Conservation (phyloP, 2,329 filamentous ascomycete species). For the Zasmidium angulare region DNA sequence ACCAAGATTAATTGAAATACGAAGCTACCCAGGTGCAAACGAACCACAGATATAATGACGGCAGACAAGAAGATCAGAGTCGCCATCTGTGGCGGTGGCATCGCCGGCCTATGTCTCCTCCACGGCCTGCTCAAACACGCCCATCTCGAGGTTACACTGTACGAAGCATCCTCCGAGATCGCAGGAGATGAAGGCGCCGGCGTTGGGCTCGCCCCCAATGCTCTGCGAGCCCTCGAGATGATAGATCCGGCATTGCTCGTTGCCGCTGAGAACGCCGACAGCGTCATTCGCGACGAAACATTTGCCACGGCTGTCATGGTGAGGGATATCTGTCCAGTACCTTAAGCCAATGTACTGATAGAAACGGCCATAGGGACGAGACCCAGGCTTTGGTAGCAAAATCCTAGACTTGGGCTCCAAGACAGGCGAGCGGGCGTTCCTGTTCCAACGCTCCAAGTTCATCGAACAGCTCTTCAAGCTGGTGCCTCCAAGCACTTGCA, state of each 20-base stretch:
- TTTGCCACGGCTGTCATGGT: neutral
- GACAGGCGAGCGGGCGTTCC: neutral
- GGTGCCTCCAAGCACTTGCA: neutral
- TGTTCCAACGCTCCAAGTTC: neutral
- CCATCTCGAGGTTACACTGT: slow-evolving; percentile 51
- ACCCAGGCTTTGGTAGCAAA: neutral
- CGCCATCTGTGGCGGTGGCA: slow-evolving; percentile 28
- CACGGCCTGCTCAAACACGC: slow-evolving; percentile 51
- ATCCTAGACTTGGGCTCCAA: neutral
- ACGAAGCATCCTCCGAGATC: slow-evolving; percentile 49
- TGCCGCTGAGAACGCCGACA: neutral
- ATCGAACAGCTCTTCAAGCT: neutral
- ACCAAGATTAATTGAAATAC: too few relatives aligned
- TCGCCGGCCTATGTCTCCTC: slow-evolving; percentile 56
- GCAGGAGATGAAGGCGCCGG: slow-evolving; percentile 12
- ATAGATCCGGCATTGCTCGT: slow-evolving; percentile 43
- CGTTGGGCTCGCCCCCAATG: slow-evolving; percentile 52
- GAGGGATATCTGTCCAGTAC: too few relatives aligned
- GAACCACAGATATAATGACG: neutral
- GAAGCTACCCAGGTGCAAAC: too few relatives aligned
- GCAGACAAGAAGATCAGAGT: neutral
- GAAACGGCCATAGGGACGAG: neutral
- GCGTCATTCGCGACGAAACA: neutral
- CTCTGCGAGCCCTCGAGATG: slow-evolving; percentile 51
- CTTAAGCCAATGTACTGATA: too few relatives aligned